Conservation (phyloP, 2,329 filamentous ascomycete species). For the Aureobasidium sp. region DNA sequence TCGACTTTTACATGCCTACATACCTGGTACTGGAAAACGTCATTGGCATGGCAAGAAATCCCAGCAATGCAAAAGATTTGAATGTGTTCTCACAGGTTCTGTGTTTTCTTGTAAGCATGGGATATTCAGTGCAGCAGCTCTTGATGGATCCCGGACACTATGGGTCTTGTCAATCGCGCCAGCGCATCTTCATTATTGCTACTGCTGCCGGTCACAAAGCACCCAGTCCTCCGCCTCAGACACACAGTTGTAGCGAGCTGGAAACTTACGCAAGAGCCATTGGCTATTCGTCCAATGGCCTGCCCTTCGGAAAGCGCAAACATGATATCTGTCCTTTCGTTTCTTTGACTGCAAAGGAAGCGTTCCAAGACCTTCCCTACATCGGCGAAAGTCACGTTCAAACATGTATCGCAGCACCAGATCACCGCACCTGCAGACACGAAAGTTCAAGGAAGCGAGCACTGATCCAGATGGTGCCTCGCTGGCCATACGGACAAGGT, state of each 20-base stretch:
- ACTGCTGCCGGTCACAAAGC: slow-evolving; percentile 58
- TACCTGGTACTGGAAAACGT: slow-evolving; percentile 78
- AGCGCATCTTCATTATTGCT: slow-evolving; percentile 63
- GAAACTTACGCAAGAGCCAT: slow-evolving; percentile 39
- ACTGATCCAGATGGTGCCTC: slow-evolving; percentile 54
- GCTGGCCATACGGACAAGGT: slow-evolving; percentile 35
- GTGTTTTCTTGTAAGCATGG: slow-evolving; percentile 64
- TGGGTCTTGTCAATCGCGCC: slow-evolving; percentile 59
- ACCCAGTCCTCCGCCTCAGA: slow-evolving; percentile 49
- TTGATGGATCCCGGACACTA: slow-evolving; percentile 63
- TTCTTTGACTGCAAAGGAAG: slow-evolving; percentile 48
- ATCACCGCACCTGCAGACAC: slow-evolving; percentile 52
- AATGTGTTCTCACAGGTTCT: slow-evolving; percentile 69
- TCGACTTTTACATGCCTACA: slow-evolving; percentile 68
- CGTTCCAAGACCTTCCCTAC: slow-evolving; percentile 52
- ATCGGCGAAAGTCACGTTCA: slow-evolving; percentile 56
- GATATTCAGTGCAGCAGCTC: slow-evolving; percentile 66
- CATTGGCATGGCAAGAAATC: slow-evolving; percentile 49
- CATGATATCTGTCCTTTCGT: slow-evolving; percentile 52
- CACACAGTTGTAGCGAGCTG: slow-evolving; percentile 43
- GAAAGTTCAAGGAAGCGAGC: slow-evolving; percentile 35
- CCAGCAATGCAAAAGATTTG: slow-evolving; percentile 34
- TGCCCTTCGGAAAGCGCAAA: slow-evolving; percentile 50
- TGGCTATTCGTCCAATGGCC: slow-evolving; percentile 53
- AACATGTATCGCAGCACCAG: slow-evolving; percentile 57